Conservation (phyloP, 768 basidiomycete species). For the Suillus clintonianus region DNA sequence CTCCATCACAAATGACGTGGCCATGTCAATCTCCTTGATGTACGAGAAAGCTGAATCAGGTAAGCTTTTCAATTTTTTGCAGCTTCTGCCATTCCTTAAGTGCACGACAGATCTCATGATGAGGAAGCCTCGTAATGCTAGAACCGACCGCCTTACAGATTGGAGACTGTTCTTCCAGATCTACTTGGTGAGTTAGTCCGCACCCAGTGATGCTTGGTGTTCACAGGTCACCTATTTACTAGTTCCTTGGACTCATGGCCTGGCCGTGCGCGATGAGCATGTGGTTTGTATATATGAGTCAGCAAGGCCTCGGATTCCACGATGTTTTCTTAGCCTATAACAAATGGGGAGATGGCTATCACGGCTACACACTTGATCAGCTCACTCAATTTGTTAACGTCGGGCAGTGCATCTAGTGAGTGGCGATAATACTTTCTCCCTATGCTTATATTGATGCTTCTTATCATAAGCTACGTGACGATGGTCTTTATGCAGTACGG, state of each 20-base stretch:
- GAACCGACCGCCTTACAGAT: conserved; percentile 51
- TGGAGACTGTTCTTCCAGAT: conserved; percentile 51
- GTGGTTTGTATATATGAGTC: conserved; percentile 41
- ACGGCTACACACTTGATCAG: conserved; percentile 31
- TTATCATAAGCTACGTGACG: conserved; percentile 41
- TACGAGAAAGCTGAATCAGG: conserved; percentile 54
- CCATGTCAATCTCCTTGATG: conserved; percentile 52
- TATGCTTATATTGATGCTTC: neutral
- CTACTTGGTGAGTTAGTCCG: conserved; percentile 38
- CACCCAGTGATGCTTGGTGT: neutral
- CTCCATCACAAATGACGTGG: conserved; percentile 54
- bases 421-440: neutral
- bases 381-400: conserved; percentile 38
- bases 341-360: conserved; percentile 38
- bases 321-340: conserved; percentile 44
- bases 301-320: conserved; percentile 38
- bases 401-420: conserved; percentile 50
- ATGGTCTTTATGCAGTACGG: conserved; percentile 51
- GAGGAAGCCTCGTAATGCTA: conserved; percentile 50
- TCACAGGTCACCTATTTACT: conserved; percentile 7
- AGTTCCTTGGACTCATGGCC: conserved; percentile 48
- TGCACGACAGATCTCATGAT: conserved; percentile 40
- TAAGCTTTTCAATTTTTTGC: conserved; percentile 13
- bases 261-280: conserved; percentile 48
- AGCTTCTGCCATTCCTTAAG: neutral